A percentile compares a stretch with the other conserved stretches of the same genome.
phyloP scores from a whole-genome alignment of 2,329 filamentous ascomycete genomes.

The Periconia sp. region DNA sequence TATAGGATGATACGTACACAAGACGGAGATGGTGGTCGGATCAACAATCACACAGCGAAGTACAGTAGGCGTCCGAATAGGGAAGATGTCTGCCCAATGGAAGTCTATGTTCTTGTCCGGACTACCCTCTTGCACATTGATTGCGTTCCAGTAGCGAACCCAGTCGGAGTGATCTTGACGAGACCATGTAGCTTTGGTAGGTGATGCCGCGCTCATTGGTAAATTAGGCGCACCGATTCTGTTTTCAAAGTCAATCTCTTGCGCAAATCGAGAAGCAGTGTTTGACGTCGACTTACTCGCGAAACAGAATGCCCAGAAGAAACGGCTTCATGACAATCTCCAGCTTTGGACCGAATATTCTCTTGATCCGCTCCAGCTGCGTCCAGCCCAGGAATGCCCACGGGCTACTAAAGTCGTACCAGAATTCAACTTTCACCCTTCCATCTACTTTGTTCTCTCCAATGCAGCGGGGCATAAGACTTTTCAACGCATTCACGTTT shows the following conservation, averaged over 20 bases:
- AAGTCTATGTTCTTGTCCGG: conserved; percentile 33
- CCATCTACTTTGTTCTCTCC: conserved; percentile 9
- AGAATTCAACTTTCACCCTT: conserved; percentile 34
- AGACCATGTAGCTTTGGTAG: conserved; percentile 32
- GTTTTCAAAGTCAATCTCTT: not conserved
- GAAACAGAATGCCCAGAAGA: conserved; percentile 39
- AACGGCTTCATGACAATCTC: conserved; percentile 42
- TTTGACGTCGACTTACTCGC: conserved; percentile 25
- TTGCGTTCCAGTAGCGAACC: conserved; percentile 39
- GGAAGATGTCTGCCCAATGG: conserved; percentile 37
- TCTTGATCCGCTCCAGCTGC: conserved; percentile 34
- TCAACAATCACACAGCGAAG: conserved; percentile 38
- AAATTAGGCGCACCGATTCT: conserved; percentile 42
- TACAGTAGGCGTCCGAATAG: conserved; percentile 41
- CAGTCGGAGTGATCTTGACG: conserved; percentile 41
- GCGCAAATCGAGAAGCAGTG: too few relatives aligned
- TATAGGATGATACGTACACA: conserved; percentile 28
- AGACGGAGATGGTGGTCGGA: conserved; percentile 21
- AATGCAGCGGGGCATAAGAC: conserved; percentile 31
- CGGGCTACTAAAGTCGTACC: conserved; percentile 43
- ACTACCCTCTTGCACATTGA: conserved; percentile 33
- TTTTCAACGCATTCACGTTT: conserved; percentile 17
- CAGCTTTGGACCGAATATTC: conserved; percentile 28
- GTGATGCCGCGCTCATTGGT: conserved; percentile 30
- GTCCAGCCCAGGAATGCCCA: conserved; percentile 45